Conservation (phyloP, 139 green algal genomes). For the Picochlorum sp. region DNA sequence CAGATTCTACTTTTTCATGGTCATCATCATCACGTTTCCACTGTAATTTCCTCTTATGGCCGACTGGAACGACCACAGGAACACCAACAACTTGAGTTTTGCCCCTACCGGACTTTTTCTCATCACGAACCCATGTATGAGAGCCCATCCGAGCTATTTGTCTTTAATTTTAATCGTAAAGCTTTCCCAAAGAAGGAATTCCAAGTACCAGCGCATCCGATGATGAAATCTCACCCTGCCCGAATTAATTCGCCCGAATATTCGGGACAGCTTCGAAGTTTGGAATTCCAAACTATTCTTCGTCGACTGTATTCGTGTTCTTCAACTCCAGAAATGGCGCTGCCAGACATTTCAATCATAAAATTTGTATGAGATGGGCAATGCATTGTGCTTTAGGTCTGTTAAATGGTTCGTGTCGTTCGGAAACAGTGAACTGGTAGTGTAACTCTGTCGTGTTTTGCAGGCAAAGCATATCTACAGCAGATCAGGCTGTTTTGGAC, state of each 20-base stretch:
- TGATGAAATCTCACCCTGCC: too few species aligned
- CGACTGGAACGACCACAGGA: background rate
- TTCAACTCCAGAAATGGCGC: too few species aligned
- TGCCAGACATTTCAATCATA: background rate
- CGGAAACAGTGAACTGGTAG: background rate
- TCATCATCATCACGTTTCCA: constrained; percentile 4
- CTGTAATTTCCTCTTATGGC: constrained; percentile 5
- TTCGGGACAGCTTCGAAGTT: too few species aligned
- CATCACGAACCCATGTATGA: constrained; percentile 14
- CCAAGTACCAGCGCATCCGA: too few species aligned
- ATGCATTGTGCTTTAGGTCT: background rate
- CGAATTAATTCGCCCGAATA: too few species aligned
- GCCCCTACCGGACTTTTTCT: constrained; percentile 1
- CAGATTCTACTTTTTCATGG: background rate
- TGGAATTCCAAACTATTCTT: too few species aligned
- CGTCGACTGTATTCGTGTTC: too few species aligned
- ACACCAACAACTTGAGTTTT: constrained; percentile 9
- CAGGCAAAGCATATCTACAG: constrained; percentile 50
- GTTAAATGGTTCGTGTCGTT: background rate
- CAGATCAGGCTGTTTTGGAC: constrained; percentile 56
- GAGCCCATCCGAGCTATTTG: constrained; percentile 6
- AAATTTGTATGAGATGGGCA: background rate
- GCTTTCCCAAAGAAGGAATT: too few species aligned
- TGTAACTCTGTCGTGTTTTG: background rate
- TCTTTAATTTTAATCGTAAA: too few species aligned